Percentiles rank a stretch among this genome's conserved stretches.
Evolutionary conservation across 139 green algal genomes (phyloP).

Genomic region (Chlorella sp.): DNA sequence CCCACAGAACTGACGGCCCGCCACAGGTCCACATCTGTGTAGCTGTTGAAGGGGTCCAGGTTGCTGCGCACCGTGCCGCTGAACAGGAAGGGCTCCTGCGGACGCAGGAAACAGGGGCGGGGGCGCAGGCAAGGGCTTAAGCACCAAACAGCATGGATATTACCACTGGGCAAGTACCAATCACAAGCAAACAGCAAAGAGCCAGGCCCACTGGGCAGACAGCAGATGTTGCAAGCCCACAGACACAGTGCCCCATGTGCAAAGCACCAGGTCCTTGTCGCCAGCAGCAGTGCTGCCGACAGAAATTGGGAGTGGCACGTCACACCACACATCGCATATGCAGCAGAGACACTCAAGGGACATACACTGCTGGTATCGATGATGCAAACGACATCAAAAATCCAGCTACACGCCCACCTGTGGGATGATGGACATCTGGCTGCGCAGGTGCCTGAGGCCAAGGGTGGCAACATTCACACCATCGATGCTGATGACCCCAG

Average conservation of each 20-base stretch:
- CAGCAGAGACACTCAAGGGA: too few species aligned
- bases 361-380: too few species aligned
- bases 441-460: neutral
- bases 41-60: conserved; percentile 81
- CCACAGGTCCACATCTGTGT: conserved; percentile 74
- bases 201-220: neutral
- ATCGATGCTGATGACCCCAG: conserved; percentile 71
- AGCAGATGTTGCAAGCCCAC: neutral
- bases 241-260: neutral
- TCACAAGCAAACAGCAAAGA: neutral
- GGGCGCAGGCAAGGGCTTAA: conserved; percentile 20
- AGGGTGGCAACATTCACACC: conserved; percentile 60
- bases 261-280: too few species aligned
- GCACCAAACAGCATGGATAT: neutral
- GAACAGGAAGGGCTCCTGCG: conserved; percentile 87
- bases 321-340: too few species aligned
- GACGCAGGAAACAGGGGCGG: neutral
- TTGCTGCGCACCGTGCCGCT: conserved; percentile 82
- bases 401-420: conserved; percentile 28
- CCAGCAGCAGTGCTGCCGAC: too few species aligned
- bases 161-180: too few species aligned
- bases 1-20: conserved; percentile 62
- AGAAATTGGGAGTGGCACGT: too few species aligned
- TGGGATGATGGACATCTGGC: conserved; percentile 62
- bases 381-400: too few species aligned